Evolutionary conservation across 352 stramenopile genomes (phyloP).

Genomic region (Thraustochytrium sp.): DNA sequence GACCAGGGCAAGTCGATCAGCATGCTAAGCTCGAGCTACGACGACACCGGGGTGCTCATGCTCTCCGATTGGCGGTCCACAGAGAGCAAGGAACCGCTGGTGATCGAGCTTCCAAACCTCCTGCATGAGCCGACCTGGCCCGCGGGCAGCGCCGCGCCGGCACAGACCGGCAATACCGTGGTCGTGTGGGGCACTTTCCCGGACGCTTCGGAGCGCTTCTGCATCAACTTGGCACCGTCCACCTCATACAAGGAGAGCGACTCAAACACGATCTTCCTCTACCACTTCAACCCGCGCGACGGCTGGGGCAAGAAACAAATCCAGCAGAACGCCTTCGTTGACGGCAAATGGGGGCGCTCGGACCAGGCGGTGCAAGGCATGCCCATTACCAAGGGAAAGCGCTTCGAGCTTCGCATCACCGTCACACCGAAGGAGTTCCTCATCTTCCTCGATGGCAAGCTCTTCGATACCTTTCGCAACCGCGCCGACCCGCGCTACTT

Average conservation of each 20-base stretch:
- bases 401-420: constrained; percentile 30
- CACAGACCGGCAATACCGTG: constrained; percentile 17
- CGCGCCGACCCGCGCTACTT: constrained; percentile 25
- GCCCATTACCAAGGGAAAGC: constrained; percentile 20
- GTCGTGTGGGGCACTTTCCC: constrained; percentile 27
- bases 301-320: constrained; percentile 42
- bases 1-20: not conserved
- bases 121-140: not conserved
- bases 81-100: not conserved
- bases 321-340: constrained; percentile 7
- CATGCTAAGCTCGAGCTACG: not conserved
- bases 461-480: constrained; percentile 16
- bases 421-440: constrained; percentile 11
- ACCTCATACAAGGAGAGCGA: constrained; percentile 19
- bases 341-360: not conserved
- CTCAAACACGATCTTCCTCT: constrained; percentile 21
- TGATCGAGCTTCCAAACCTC: constrained; percentile 40
- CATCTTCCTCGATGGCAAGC: constrained; percentile 31
- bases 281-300: constrained; percentile 42
- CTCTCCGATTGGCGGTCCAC: not conserved
- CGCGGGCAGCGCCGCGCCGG: not conserved
- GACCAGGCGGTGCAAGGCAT: constrained; percentile 2
- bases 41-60: not conserved
- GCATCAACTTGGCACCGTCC: constrained; percentile 29
- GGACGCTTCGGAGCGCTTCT: constrained; percentile 29